phyloP scores from a whole-genome alignment of 1,139 yeast species.

The Sugiyamaella castrensis region DNA sequence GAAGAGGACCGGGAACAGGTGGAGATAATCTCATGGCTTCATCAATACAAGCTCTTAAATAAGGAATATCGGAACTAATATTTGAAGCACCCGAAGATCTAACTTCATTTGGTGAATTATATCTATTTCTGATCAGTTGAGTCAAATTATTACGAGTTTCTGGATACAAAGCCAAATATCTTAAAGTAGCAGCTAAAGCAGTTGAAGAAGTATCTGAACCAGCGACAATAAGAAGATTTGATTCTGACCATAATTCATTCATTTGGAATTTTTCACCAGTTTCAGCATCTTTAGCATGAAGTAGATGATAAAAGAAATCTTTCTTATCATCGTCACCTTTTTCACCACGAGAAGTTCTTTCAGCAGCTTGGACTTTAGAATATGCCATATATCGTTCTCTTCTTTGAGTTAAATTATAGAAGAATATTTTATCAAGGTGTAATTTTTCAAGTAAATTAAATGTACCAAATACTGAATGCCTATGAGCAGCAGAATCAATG shows the following conservation, averaged over 20 bases:
- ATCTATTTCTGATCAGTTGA: conserved; percentile 14
- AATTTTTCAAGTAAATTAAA: conserved; percentile 19
- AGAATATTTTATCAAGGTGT: conserved; percentile 21
- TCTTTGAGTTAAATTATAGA: conserved; percentile 18
- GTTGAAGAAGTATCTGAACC: conserved; percentile 24
- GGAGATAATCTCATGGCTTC: conserved; percentile 25
- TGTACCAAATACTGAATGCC: conserved; percentile 21
- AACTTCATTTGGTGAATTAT: conserved; percentile 18
- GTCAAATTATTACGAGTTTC: conserved; percentile 17
- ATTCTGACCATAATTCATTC: conserved; percentile 24
- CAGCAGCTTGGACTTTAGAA: conserved; percentile 23
- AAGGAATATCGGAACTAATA: conserved; percentile 16
- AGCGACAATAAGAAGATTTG: conserved; percentile 23
- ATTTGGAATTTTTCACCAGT: conserved; percentile 22
- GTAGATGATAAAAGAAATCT: conserved; percentile 22
- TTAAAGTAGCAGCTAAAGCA: conserved; percentile 20
- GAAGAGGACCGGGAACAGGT: conserved; percentile 23
- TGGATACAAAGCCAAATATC: conserved; percentile 21
- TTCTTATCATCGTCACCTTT: conserved; percentile 17
- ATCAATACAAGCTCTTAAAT: conserved; percentile 22
- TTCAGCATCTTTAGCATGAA: conserved; percentile 23
- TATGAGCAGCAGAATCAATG: conserved; percentile 23
- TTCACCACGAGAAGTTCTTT: conserved; percentile 20
- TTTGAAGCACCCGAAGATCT: conserved; percentile 11
- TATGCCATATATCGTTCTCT: conserved; percentile 21